Percentiles rank a stretch among this genome's conserved stretches.
Conservation (phyloP, 768 basidiomycete species). For the Mycena pura region DNA sequence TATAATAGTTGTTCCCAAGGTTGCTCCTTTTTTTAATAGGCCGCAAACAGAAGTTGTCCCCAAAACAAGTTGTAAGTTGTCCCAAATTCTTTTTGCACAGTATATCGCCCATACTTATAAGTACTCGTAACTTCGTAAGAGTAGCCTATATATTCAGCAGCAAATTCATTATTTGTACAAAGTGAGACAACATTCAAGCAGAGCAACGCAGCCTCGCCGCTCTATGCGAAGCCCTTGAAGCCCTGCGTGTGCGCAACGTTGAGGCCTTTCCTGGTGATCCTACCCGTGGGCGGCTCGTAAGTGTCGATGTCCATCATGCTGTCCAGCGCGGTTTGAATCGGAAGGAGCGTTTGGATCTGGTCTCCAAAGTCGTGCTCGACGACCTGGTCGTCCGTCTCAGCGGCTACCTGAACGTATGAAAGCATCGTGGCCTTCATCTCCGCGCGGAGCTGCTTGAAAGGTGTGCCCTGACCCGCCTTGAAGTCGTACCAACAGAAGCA, state of each 20-base stretch:
- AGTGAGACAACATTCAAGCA: background rate
- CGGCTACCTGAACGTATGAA: background rate
- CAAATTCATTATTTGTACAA: background rate
- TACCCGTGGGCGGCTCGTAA: slow-evolving; percentile 1
- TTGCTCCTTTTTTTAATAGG: no score
- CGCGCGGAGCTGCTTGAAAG: slow-evolving; percentile 8
- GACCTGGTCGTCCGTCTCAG: slow-evolving; percentile 8
- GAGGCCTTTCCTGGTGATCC: slow-evolving; percentile 4
- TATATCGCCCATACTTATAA: no score
- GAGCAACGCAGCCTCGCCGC: background rate
- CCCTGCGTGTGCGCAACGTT: slow-evolving; percentile 8
- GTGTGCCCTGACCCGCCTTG: background rate
- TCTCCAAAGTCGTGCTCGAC: slow-evolving; percentile 3
- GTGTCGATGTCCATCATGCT: slow-evolving; percentile 7
- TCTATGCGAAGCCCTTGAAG: slow-evolving; percentile 4
- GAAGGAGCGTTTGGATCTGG: background rate
- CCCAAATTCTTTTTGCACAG: no score
- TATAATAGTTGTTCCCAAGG: no score
- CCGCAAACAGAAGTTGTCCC: no score
- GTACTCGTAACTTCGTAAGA: background rate
- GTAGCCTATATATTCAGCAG: background rate
- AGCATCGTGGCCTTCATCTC: slow-evolving; percentile 7
- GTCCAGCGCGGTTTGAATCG: slow-evolving; percentile 10
- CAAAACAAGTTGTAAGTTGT: no score
- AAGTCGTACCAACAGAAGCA: slow-evolving; percentile 34